Evolutionary conservation across 1,284 basidiomycete genomes (phyloP).

Genomic region (Apiotrichum akiyoshidainum): DNA sequence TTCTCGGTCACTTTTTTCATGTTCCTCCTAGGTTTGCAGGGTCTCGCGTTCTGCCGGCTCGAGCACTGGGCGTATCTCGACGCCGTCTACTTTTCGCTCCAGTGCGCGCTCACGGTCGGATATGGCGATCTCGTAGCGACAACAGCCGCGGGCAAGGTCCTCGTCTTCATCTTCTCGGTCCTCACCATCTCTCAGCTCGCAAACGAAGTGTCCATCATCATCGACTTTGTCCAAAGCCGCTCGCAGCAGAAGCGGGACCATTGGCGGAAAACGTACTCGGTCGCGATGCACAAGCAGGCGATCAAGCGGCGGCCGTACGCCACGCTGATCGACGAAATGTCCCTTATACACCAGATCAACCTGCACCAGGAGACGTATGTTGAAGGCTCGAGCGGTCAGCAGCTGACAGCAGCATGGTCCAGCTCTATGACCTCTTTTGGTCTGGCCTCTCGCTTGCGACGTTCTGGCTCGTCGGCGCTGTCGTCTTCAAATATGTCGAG

Average conservation of each 20-base stretch:
- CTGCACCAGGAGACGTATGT: constrained; percentile 43
- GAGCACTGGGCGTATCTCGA: constrained; percentile 48
- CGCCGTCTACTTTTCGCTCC: constrained; percentile 35
- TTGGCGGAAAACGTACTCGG: constrained; percentile 45
- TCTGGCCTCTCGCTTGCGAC: constrained; percentile 38
- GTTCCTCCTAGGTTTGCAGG: constrained; percentile 43
- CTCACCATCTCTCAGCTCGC: constrained; percentile 51
- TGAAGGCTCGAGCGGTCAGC: not conserved
- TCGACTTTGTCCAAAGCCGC: constrained; percentile 42
- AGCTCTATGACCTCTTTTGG: constrained; percentile 46
- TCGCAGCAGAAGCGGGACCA: constrained; percentile 34
- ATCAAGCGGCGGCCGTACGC: constrained; percentile 31
- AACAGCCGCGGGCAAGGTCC: constrained; percentile 40
- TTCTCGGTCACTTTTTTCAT: constrained; percentile 50
- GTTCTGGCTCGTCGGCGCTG: constrained; percentile 50
- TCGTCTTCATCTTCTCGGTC: constrained; percentile 51
- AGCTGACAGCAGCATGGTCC: constrained; percentile 34
- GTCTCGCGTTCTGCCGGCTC: constrained; percentile 40
- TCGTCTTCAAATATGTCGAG: constrained; percentile 44
- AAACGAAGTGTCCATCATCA: constrained; percentile 50
- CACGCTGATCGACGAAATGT: constrained; percentile 44
- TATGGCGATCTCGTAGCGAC: constrained; percentile 46
- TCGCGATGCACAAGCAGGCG: constrained; percentile 38
- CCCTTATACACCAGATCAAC: constrained; percentile 46
- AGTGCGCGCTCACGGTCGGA: constrained; percentile 45